Evolutionary conservation across 306 rosid species (phyloP), one percentile per base, ranked within the genome.

Genomic region (Fagus sylvatica): DNA sequence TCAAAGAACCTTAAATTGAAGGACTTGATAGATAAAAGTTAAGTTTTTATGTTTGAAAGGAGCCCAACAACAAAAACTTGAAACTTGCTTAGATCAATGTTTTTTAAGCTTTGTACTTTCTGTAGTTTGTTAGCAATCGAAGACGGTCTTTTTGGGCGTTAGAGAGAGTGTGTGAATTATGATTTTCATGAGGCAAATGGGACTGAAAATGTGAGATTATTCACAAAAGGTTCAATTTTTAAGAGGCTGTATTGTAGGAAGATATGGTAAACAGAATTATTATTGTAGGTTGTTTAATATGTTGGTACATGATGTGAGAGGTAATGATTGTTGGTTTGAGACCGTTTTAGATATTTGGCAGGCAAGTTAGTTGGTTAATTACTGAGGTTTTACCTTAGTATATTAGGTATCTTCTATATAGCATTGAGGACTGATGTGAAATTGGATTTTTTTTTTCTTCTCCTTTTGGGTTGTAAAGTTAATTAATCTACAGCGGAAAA

Each of bases 11-110:
- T 16, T 65, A 39, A 7, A 15, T 4, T 39, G 1, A 39, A 28
- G 48, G 69, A 41, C 77, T 76, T 73, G 22, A 48, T 37, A 37
- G 6, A n/a, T 59, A 53, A 6, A 39, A 65, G 15, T 65, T 46
- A 2, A 46, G 11, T 46, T 46, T 39, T n/a, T 37, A 16, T 39
- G 41, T 17, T 65, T 39, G 48, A 39, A 65, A 65, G 17, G n/a
- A 37, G 71, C 71, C 71, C 4, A 16, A 6, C 71, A 65, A 65
- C 71, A 65, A 61, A 34, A 61, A 61, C 17, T 13, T 4, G 41
- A 61, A 61, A 61, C 51, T 46, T 10, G 28, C 33, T 55, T 55
- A 4, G 19, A 5, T 55, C 61, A n/a, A 17, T 55, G 10, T 22
- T 55, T 2, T 55, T 55, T n/a, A 9, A 32, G 30, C 32, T 55